Evolutionary conservation across 78 protist species (phyloP), one percentile per base, ranked within the genome.

Genomic region (Paratrimastix pyriformis): DNA sequence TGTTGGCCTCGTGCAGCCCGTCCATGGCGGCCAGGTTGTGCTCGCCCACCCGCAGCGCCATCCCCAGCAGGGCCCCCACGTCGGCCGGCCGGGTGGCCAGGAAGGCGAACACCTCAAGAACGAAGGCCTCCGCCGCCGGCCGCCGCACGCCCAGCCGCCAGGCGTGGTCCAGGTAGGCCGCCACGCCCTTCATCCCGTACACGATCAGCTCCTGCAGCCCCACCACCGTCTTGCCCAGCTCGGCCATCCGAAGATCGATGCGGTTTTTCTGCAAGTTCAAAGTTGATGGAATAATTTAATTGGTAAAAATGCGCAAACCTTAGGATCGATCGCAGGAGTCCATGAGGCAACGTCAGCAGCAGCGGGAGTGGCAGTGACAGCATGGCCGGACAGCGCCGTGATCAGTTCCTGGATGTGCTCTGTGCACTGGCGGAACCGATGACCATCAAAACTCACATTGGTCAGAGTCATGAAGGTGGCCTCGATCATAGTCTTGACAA

Each of bases 111-210:
- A n/a, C n/a, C n/a, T n/a, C n/a, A n/a, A 62, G 72, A 32, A 72
- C 0, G 35, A 50, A 57, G 30, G 43, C 76, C 52, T 62, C 42
- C 75, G 76, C 46, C 59, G 8, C 43, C 24, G 5, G 40, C 48
- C 7, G 21, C 58, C 35, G 35, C 46, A 26, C 11, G 29, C 69
- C 73, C 30, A 74, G 43, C n/a, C 1, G 26, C 58, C 21, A 0
- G 37, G 80, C 77, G 65, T 86, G 87, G 81, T 65, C 40, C 15
- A 70, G 40, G 77, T 86, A 86, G 24, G 89, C 89, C 6, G 87
- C 80, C 30, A 54, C 4, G 29, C 91, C 91, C 80, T 87, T 87
- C 48, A 83, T 15, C 48, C 90, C 91, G n/a, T n/a, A n/a, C n/a
- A n/a, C n/a, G n/a, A n/a, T n/a, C n/a, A n/a, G n/a, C n/a, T n/a